phyloP scores from a whole-genome alignment of 148 eudicot species.

The Polygonum maritimum region DNA sequence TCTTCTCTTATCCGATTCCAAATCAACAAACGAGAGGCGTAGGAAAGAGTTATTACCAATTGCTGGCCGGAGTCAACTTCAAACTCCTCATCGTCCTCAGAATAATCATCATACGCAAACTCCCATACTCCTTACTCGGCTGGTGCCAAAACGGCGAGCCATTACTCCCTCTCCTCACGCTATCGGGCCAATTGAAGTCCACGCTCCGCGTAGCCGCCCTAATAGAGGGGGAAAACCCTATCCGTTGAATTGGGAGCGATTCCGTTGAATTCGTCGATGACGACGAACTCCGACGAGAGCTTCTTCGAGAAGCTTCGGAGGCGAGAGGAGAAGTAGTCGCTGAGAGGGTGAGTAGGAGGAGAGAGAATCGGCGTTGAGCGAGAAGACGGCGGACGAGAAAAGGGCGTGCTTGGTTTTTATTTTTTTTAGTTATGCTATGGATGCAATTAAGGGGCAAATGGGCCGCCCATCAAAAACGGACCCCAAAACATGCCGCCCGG shows the following conservation, averaged over 20 bases:
- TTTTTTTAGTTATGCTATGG: too few species aligned
- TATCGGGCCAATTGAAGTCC: constrained; percentile 13
- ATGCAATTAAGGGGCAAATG: too few species aligned
- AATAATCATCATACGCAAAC: constrained; percentile 57
- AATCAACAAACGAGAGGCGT: not conserved
- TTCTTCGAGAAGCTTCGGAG: constrained; percentile 22
- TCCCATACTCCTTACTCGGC: constrained; percentile 29
- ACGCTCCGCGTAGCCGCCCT: constrained; percentile 10
- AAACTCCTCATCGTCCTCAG: constrained; percentile 53
- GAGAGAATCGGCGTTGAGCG: too few species aligned
- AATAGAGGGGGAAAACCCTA: not conserved
- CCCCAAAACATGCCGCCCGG: too few species aligned
- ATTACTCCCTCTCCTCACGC: not conserved
- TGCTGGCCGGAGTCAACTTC: constrained; percentile 27
- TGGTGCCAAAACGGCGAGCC: constrained; percentile 24
- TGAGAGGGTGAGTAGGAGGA: too few species aligned
- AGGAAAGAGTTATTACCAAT: constrained; percentile 24
- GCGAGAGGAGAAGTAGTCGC: constrained; percentile 22
- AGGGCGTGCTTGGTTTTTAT: too few species aligned
- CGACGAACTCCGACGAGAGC: constrained; percentile 36
- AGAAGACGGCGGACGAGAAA: too few species aligned
- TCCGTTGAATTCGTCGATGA: constrained; percentile 46
- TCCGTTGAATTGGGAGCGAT: constrained; percentile 32
- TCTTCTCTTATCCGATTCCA: not conserved
- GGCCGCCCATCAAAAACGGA: too few species aligned